Percentiles rank a stretch among this genome's conserved stretches.
Conservation (phyloP, 768 basidiomycete genomes). For the Hortiboletus campestris region DNA sequence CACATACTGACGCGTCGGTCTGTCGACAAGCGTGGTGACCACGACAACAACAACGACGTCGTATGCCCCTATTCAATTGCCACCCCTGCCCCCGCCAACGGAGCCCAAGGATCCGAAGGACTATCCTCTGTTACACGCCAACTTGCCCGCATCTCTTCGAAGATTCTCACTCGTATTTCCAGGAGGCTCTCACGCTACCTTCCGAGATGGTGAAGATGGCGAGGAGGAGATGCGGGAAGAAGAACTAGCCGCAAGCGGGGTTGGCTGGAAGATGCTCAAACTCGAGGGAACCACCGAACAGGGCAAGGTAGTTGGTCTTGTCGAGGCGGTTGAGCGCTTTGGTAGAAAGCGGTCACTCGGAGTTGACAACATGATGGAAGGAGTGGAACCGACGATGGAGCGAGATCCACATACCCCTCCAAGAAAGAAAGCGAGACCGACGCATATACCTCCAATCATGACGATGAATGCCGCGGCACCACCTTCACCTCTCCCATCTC, state of each 20-base stretch:
- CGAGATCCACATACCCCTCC: conserved; percentile 50
- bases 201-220: conserved; percentile 65
- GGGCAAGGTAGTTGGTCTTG: conserved; percentile 57
- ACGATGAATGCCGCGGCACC: conserved; percentile 73
- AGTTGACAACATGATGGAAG: conserved; percentile 65
- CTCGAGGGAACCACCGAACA: conserved; percentile 56
- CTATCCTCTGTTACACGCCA: conserved; percentile 75
- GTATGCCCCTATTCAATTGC: conserved; percentile 84
- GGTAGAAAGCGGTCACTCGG: conserved; percentile 58
- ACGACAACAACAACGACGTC: conserved; percentile 90
- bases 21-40: conserved; percentile 67
- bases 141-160: conserved; percentile 69
- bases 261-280: conserved; percentile 75
- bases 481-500: conserved; percentile 81
- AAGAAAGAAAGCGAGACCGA: conserved; percentile 73
- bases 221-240: conserved; percentile 72
- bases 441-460: conserved; percentile 57
- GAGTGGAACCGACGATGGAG: conserved; percentile 58
- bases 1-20: conserved; percentile 24
- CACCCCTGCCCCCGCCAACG: conserved; percentile 65
- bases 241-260: conserved; percentile 60
- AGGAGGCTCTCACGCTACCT: conserved; percentile 76
- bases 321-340: conserved; percentile 82
- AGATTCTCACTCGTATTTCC: conserved; percentile 80
- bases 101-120: conserved; percentile 76